Base-by-base conservation (phyloP, 495 filamentous ascomycete genomes). In the Penicillium verhagenii region DNA sequence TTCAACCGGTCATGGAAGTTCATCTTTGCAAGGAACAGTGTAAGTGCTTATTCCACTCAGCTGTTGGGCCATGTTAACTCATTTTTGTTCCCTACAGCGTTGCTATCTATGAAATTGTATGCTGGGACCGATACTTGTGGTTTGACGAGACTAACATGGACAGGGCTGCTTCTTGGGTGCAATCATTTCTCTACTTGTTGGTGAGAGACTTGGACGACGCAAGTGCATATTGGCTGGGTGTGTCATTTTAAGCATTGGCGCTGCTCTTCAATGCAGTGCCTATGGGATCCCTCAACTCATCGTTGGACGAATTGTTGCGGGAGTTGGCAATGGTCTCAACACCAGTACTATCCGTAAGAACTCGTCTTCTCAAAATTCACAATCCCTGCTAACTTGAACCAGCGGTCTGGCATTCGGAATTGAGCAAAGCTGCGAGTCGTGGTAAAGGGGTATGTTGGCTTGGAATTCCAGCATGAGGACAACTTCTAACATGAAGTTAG, bases 131-230 rank as follows among this genome's bases (percentile, higher is more conserved):
- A 3, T 3, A 0, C 24, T 6, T n/a, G 13, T 53, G n/a, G 47
- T 14, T 7, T 25, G 13, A 26, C 4, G 6, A 77, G 24, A 64
- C 81, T 58, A 16, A 57, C 38, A 21, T 10, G 19, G 20, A 3
- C 49, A 70, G 64, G 83, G 82, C 26, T 84, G 80, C 55, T 82
- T 85, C 56, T 57, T 83, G n/a, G 82, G 83, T 24, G 79, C 82
- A 21, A 63, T 85, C 9, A 55, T 70, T 2, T 72, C 79, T 1
- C 64, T 81, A 38, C 64, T 71, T 20, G 60, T 79, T 35, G 82
- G 84, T 37, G 82, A 83, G 51, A 60, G 54, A 14, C 69, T 85
- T 2, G 82, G 82, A 7, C 70, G 82, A 26, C 79, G 79, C 56
- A 81, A 75, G 59, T 76, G 74, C 2, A 79, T 86, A 47, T 54